Evolutionary conservation across 106 monocot genomes (phyloP).

Genomic region (Ottelia alismoides): DNA sequence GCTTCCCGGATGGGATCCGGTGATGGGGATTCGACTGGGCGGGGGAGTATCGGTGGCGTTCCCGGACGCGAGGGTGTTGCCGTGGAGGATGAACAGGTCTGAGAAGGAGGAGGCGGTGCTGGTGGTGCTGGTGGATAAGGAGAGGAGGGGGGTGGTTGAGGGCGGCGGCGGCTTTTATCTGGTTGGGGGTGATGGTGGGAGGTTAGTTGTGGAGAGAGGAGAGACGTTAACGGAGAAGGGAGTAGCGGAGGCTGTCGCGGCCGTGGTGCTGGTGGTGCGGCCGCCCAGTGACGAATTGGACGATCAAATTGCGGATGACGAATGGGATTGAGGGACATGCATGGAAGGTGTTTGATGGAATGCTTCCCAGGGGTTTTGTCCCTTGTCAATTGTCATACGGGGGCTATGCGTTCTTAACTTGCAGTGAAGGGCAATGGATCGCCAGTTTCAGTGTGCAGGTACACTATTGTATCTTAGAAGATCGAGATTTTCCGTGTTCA

Average conservation of each 20-base stretch:
- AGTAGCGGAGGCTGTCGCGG: conserved; percentile 29
- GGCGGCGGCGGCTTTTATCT: conserved; percentile 45
- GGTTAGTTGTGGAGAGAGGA: conserved; percentile 67
- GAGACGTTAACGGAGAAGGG: conserved; percentile 27
- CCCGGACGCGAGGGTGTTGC: conserved; percentile 34
- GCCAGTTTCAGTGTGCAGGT: no score
- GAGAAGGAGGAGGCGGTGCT: conserved; percentile 37
- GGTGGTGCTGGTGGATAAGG: conserved; percentile 62
- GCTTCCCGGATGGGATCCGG: conserved; percentile 69
- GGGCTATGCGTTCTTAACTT: no score
- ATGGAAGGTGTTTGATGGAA: no score
- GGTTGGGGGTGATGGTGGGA: conserved; percentile 16
- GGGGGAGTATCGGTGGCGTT: conserved; percentile 54
- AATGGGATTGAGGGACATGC: conserved; percentile 19
- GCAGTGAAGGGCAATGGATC: no score
- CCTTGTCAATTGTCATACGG: no score
- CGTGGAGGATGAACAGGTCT: conserved; percentile 38
- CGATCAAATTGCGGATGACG: conserved; percentile 9
- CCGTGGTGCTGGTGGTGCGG: conserved; percentile 63
- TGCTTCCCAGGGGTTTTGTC: no score
- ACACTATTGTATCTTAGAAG: no score
- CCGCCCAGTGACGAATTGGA: conserved; percentile 45
- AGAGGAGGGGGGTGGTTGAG: conserved; percentile 26
- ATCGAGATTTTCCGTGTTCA: no score
- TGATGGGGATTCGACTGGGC: conserved; percentile 13